Base-by-base conservation (phyloP, 371 early-diverging fungal genomes). In the Batkoa obscura region DNA sequence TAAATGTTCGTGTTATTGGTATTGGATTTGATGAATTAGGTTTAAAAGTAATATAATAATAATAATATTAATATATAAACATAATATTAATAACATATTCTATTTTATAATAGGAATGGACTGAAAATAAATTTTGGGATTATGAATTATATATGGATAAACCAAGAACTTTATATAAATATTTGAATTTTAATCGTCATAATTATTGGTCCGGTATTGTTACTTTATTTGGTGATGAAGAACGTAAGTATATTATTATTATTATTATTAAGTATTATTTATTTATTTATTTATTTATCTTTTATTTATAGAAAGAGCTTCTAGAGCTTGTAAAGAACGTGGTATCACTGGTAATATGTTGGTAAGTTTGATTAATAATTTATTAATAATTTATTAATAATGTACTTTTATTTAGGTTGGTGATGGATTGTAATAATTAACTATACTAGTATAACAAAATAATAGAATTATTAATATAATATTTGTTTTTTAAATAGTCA, bases 21-120 rank as follows among this genome's bases (percentile, higher is more conserved):
- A 23, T 49, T 35, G 50, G 50, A 8, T 49, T 49, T 33, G 50
- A 49, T 49, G 50, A 49, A 32, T 13, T 23, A 9, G 50, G 50
- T 9, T 23, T 49, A 38, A 30, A 53, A 4, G 50, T 49, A 49
- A 30, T n/a, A 45, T 4, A 15, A 15, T 45, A 45, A n/a, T n/a
- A n/a, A n/a, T n/a, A n/a, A n/a, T n/a, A n/a, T n/a, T n/a, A n/a
- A n/a, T n/a, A n/a, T n/a, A n/a, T n/a, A n/a, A n/a, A n/a, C n/a
- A n/a, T n/a, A n/a, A n/a, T n/a, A n/a, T n/a, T n/a, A n/a, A n/a
- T n/a, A n/a, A n/a, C n/a, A n/a, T n/a, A n/a, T n/a, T n/a, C n/a
- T n/a, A n/a, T n/a, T n/a, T 30, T 4, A 8, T 33, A 2, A 4
- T 33, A 49, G 50, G 53, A 53, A 41, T 53, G 53, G 53, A 15